Percentiles rank a stretch among this genome's conserved stretches.
These are phyloP conservation scores for Castanea mollissima DNA, from an alignment of 306 rosid species.

Conservation along the genomic window DNA sequence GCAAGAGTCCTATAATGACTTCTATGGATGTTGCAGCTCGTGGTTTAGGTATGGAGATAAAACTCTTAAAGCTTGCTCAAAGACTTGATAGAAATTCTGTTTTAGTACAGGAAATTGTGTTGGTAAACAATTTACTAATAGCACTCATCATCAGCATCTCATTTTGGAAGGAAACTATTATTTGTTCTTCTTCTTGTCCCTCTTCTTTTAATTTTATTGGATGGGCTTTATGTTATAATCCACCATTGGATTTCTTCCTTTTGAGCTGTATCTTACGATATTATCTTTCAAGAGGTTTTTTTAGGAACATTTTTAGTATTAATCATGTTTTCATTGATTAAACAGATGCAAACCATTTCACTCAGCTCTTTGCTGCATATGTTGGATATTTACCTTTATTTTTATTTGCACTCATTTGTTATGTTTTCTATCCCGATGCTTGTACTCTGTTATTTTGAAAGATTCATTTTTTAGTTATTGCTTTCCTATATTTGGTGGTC, in stretches of 20 bases:
- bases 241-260: not conserved
- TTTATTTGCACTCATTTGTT: not conserved
- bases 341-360: not conserved
- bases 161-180: not conserved
- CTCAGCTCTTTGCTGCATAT: not conserved
- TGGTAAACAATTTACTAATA: not conserved
- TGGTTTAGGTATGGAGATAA: constrained; percentile 70
- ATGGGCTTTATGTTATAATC: not conserved
- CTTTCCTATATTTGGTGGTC: not conserved
- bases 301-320: not conserved
- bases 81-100: constrained; percentile 15
- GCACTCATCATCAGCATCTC: not conserved
- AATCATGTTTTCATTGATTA: not conserved
- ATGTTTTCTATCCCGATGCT: not conserved
- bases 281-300: not conserved
- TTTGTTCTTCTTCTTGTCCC: not conserved
- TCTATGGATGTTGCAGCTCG: constrained; percentile 99
- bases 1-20: constrained; percentile 99
- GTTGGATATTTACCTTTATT: not conserved
- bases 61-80: constrained; percentile 11
- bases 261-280: not conserved
- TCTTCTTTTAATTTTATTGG: not conserved
- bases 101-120: constrained; percentile 15
- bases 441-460: not conserved
- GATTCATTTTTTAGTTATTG: not conserved